Base-by-base conservation (phyloP, 148 eudicot species). In the Diospyros lotus region DNA sequence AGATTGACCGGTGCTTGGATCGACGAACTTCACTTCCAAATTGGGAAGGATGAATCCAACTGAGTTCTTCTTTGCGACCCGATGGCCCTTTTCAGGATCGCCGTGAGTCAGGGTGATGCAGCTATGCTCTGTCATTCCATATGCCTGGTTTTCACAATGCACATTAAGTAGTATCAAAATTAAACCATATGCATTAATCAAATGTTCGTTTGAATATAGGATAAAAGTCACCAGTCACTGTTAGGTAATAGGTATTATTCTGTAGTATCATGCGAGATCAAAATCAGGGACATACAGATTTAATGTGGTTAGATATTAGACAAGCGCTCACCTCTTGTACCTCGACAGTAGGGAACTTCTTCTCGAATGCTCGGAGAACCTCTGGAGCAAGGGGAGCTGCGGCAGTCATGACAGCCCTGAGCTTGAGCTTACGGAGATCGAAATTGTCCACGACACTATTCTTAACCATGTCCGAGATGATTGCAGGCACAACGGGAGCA, bases 371-470 rank as follows among this genome's bases (percentile, higher is more conserved):
- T 6, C 62, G 66, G 13, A 88, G 91, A 9, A 96, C 86, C 81
- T 96, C 98, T 0, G 99, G 99, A 0, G 99, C 99, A 10, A 96
- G 85, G 1, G 99, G 98, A 46, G 99, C 98, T 3, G 99, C 99
- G 0, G 99, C 99, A 0, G 98, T 91, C 98, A 96, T 93, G n/a
- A 96, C 79, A 1, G 99, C 84, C 62, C 75, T 71, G 11, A 96
- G 94, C 64, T 84, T 86, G 8, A 96, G 82, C 80, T 83, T 85
- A 3, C 82, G 69, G 7, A 96, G 87, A 81, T 96, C 98, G 2
- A 90, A 94, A 10, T 87, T 89, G n/a, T 93, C 90, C 3, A 93
- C 93, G 0, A 87, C 74, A 1, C 87, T 91, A 44, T 91, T 87
- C 71, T 89, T 91, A 6, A 91, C 98, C 62, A 96, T 66, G 3